Base-by-base conservation (phyloP, 306 rosid genomes). In the Heteromeles arbutifolia region DNA sequence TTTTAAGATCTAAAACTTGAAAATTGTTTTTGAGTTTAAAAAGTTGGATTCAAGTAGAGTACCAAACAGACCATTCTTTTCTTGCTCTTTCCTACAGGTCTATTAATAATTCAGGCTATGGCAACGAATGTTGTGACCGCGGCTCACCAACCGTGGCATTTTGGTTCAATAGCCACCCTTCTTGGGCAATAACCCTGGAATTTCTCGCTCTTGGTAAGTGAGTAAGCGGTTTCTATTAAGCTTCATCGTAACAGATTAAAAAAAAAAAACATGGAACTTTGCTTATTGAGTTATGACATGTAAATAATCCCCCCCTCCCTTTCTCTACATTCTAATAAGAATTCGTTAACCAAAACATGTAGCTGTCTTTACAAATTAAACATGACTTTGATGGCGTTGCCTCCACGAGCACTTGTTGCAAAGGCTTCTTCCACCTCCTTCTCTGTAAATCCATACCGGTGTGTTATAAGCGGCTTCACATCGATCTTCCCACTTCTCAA, bases 31-130 rank as follows among this genome's bases (percentile, higher is more conserved):
- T 32, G 2, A 32, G 2, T 32, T 32, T 32, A 5, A 32, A 32
- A 32, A 32, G 37, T 32, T 32, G 0, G 0, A 32, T 32, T 32
- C 0, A 32, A 32, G 8, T 32, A 32, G 8, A 32, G 8, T 32
- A 32, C 0, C 2, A 6, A 5, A 32, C 2, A 6, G 0, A 1
- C 1, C 34, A 5, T 32, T 32, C 3, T 39, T 39, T 39, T 39
- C 11, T 9, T 39, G 11, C 43, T 39, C 11, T 39, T 39, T 39
- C 43, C 43, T 39, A 39, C 43, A 9, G 3, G 8, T 41, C 12
- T 39, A 37, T 37, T 37, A 39, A 39, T 7, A 39, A 39, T 8
- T 39, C 3, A 11, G 12, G 44, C 3, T 41, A 9, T 41, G 3
- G 44, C 44, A 8, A 41, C 12, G 44, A 10, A 41, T 41, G 3